phyloP scores from a whole-genome alignment of 1,139 yeast species.

The Kodamaea sp. region DNA sequence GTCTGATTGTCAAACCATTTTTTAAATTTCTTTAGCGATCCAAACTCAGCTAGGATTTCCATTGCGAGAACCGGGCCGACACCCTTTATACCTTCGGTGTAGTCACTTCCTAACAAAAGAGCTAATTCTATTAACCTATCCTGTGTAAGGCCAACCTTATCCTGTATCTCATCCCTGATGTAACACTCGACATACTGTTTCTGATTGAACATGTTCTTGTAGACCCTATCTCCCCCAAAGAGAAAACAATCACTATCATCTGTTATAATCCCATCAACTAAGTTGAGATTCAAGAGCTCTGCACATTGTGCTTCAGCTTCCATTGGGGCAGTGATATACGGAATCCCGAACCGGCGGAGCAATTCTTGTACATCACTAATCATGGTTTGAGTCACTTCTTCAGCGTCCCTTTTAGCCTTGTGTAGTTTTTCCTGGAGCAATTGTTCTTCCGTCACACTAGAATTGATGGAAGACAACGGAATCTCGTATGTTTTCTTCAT shows the following conservation, averaged over 20 bases:
- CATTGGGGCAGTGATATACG: conserved; percentile 93
- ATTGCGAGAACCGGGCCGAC: conserved; percentile 91
- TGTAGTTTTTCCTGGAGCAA: conserved; percentile 59
- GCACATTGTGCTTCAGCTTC: conserved; percentile 99
- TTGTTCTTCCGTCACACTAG: conserved; percentile 52
- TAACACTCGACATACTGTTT: conserved; percentile 91
- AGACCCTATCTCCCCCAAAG: conserved; percentile 84
- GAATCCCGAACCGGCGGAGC: conserved; percentile 84
- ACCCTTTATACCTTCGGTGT: conserved; percentile 88
- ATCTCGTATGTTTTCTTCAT: conserved; percentile 33
- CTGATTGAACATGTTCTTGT: conserved; percentile 93
- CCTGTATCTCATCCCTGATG: conserved; percentile 55
- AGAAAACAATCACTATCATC: conserved; percentile 97
- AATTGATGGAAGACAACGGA: conserved; percentile 21
- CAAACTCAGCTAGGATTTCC: conserved; percentile 91
- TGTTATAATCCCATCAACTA: conserved; percentile 94
- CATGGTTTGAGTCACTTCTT: conserved; percentile 87
- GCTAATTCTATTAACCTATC: conserved; percentile 75
- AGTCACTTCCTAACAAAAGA: conserved; percentile 84
- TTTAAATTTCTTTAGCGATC: conserved; percentile 35
- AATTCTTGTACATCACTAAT: conserved; percentile 87
- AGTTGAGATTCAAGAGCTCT: conserved; percentile 57
- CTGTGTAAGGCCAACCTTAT: conserved; percentile 66
- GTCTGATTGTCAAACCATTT: conserved; percentile 41
- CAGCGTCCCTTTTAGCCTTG: conserved; percentile 82